Evolutionary conservation across 2,329 filamentous ascomycete species (phyloP).

Genomic region (Peltaster fructicola): DNA sequence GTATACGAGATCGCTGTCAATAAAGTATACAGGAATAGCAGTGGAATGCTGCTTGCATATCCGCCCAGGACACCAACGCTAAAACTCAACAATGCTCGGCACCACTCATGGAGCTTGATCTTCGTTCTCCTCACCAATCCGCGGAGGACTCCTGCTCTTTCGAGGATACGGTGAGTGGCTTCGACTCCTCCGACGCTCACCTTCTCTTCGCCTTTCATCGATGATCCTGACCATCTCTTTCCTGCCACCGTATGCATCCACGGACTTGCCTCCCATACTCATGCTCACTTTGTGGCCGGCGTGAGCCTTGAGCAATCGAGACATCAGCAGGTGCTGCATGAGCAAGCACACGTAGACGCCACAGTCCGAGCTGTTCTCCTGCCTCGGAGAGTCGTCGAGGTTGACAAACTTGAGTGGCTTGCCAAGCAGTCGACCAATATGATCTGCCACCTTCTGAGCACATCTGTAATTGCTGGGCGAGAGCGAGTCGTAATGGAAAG

Average conservation of each 20-base stretch:
- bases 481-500: constrained; percentile 93
- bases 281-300: constrained; percentile 79
- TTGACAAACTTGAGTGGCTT: constrained; percentile 58
- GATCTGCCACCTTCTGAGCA: constrained; percentile 49
- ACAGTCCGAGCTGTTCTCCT: constrained; percentile 85
- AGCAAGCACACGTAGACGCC: constrained; percentile 90
- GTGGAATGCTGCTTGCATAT: no score
- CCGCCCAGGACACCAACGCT: no score
- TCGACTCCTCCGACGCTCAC: constrained; percentile 47
- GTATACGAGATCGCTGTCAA: no score
- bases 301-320: constrained; percentile 61
- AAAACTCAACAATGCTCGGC: no score
- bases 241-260: constrained; percentile 62
- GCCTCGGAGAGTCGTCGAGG: constrained; percentile 70
- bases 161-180: constrained; percentile 8
- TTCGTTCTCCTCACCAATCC: constrained; percentile 14
- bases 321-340: constrained; percentile 85
- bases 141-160: constrained; percentile 12
- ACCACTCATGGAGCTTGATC: constrained; percentile 1
- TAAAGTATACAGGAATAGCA: no score
- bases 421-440: constrained; percentile 51
- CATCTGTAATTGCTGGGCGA: constrained; percentile 57
- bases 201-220: constrained; percentile 71
- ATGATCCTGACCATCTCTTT: constrained; percentile 89
- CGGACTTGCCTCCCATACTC: constrained; percentile 71